Evolutionary conservation across 2,329 filamentous ascomycete species (phyloP).

Genomic region (Berkeleyomyces basicola): DNA sequence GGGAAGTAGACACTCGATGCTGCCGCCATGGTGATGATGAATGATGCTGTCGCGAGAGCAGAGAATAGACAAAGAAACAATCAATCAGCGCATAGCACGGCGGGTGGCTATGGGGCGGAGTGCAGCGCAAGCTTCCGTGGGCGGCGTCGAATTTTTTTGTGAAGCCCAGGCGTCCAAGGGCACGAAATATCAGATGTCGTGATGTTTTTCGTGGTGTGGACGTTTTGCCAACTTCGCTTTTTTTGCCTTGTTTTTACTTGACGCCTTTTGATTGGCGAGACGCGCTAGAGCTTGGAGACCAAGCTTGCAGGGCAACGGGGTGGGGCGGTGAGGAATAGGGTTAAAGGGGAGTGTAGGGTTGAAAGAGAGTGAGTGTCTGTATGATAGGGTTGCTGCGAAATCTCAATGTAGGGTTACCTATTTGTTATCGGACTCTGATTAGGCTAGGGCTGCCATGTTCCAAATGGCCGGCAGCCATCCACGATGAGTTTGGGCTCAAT

Average conservation of each 20-base stretch:
- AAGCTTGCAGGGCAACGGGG: slow-evolving; percentile 1
- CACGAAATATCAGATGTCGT: not conserved
- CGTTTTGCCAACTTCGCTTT: not conserved
- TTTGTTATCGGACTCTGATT: too few species aligned
- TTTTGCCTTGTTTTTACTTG: not conserved
- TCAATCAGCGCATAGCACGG: slow-evolving; percentile 3
- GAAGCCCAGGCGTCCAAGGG: not conserved
- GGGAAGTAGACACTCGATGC: slow-evolving; percentile 63
- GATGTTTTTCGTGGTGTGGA: slow-evolving; percentile 3
- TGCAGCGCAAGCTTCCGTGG: not conserved
- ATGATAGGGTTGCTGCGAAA: not conserved
- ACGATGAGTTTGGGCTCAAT: too few species aligned
- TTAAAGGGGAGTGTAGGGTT: not conserved
- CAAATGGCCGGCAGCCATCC: too few species aligned
- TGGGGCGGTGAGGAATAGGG: not conserved
- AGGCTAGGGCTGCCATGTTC: too few species aligned
- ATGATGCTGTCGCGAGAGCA: not conserved
- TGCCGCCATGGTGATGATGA: slow-evolving; percentile 44
- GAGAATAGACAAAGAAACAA: not conserved
- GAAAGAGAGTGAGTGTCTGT: not conserved
- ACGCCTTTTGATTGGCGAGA: slow-evolving; percentile 1
- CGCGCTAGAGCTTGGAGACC: not conserved
- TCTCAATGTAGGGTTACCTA: not conserved
- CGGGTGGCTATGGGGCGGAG: not conserved
- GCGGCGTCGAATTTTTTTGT: not conserved